phyloP scores from a whole-genome alignment of 2,329 filamentous ascomycete species.

The Phialophora verrucosa region DNA sequence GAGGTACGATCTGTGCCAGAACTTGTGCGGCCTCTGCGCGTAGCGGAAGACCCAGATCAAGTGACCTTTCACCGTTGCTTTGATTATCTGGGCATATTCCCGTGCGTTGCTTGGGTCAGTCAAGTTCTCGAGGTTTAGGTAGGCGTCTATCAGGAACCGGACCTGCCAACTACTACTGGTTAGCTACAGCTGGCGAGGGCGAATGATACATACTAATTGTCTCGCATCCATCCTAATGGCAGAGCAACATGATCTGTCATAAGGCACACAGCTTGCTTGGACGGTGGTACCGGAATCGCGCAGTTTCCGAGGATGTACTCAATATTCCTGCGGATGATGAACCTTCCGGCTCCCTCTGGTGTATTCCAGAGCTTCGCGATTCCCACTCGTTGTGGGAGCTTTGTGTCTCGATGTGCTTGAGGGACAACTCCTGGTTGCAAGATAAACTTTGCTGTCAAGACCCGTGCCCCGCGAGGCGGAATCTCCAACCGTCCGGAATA shows the following conservation, averaged over 20 bases:
- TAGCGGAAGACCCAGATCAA: constrained; percentile 24
- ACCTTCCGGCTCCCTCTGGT: constrained; percentile 15
- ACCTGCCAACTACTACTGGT: constrained; percentile 27
- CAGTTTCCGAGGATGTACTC: constrained; percentile 31
- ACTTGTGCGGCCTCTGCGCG: constrained; percentile 22
- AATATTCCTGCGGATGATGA: constrained; percentile 29
- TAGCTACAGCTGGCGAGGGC: constrained; percentile 3
- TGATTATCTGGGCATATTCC: constrained; percentile 20
- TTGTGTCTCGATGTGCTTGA: not conserved
- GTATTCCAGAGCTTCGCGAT: constrained; percentile 14
- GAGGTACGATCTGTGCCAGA: constrained; percentile 28
- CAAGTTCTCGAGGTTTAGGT: constrained; percentile 12
- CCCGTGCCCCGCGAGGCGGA: constrained; percentile 2
- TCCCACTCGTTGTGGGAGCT: constrained; percentile 1
- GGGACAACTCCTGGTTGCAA: constrained; percentile 14
- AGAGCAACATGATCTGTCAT: constrained; percentile 29
- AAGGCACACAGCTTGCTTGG: constrained; percentile 21
- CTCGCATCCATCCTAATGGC: constrained; percentile 30
- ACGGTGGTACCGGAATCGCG: constrained; percentile 15
- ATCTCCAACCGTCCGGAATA: constrained; percentile 6
- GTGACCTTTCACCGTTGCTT: constrained; percentile 23
- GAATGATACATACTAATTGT: constrained; percentile 24
- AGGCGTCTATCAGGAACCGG: constrained; percentile 23
- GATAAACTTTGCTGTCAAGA: constrained; percentile 19
- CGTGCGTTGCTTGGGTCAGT: not conserved